phyloP scores from a whole-genome alignment of 2,329 filamentous ascomycete species.

The Diaporthe citri region DNA sequence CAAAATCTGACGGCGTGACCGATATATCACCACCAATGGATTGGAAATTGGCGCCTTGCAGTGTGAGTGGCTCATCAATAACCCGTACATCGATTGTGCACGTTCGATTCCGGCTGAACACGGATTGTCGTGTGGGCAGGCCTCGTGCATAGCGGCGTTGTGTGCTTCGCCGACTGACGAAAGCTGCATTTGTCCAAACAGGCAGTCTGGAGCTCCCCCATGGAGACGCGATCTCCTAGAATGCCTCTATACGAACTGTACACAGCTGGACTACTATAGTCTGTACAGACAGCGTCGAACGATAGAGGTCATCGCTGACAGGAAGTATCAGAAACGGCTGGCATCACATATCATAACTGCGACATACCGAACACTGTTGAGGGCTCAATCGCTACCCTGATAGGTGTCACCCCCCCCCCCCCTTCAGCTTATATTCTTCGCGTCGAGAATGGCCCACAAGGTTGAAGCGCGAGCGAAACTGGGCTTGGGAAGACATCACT shows the following conservation, averaged over 20 bases:
- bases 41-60: background rate
- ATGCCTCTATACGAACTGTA: background rate
- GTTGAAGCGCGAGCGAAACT: background rate
- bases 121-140: background rate
- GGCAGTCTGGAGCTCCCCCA: background rate
- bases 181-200: constrained; percentile 1
- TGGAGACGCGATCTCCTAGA: constrained; percentile 2
- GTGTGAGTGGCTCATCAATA: background rate
- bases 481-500: constrained; percentile 18
- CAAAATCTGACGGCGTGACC: background rate
- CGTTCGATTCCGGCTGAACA: background rate
- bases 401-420: background rate
- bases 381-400: background rate
- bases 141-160: background rate
- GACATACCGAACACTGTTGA: background rate
- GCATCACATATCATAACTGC: constrained; percentile 8
- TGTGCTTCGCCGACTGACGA: constrained; percentile 9
- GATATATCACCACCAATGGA: background rate
- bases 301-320: background rate
- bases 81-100: background rate
- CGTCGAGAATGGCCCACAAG: constrained; percentile 4
- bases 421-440: background rate
- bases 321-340: background rate
- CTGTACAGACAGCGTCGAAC: background rate
- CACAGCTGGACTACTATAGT: constrained; percentile 15